Evolutionary conservation across 352 stramenopile species (phyloP).

Genomic region (Blastocystis hominis): DNA sequence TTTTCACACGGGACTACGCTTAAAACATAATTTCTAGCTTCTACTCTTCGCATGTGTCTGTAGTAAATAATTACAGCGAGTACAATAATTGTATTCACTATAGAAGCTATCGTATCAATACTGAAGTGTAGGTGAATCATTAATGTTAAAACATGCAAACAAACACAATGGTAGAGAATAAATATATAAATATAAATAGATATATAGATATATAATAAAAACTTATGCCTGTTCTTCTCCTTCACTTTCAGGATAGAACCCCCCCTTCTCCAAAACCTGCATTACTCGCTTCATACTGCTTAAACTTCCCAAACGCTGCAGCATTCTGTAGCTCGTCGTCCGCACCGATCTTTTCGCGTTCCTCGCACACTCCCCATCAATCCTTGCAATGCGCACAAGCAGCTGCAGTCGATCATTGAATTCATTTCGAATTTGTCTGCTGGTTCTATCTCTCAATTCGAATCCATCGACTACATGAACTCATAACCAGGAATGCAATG

Average conservation of each 20-base stretch:
- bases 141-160: background rate
- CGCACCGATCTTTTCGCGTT: background rate
- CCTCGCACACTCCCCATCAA: background rate
- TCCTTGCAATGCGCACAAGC: background rate
- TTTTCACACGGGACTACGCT: slow-evolving; percentile 10
- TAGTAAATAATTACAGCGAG: background rate
- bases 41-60: background rate
- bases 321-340: background rate
- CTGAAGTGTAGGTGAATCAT: background rate
- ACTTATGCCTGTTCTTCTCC: background rate
- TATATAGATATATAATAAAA: too few relatives aligned
- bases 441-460: background rate
- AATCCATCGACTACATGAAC: background rate
- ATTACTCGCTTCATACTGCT: background rate
- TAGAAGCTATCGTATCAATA: background rate
- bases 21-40: background rate
- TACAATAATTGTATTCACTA: slow-evolving; percentile 21
- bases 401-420: background rate
- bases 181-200: too few relatives aligned
- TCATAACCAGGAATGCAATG: background rate
- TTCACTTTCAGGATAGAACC: background rate
- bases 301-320: background rate
- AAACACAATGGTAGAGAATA: background rate
- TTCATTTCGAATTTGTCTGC: background rate
- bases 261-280: background rate